Base-by-base conservation (phyloP, 2,329 filamentous ascomycete species). In the Trichoderma simmonsii region DNA sequence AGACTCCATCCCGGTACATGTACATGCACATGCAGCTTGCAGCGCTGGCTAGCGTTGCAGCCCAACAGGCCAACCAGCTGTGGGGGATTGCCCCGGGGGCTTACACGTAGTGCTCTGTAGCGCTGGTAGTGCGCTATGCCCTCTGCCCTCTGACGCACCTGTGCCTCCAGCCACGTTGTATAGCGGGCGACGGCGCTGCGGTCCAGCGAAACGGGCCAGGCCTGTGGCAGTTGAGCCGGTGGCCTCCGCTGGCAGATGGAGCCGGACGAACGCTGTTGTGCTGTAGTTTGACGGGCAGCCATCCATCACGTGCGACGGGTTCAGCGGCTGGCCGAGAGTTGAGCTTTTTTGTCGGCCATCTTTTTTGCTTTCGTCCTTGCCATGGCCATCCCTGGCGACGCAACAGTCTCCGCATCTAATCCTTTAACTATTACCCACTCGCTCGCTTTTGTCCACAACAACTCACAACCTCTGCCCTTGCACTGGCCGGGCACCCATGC, bases 401-500 rank as follows among this genome's bases (percentile, higher is more conserved):
- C 68, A 56, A 64, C 68, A 18, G 70, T 66, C 70, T 71, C 70
- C 70, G 70, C 65, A 72, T 72, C 57, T 60, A 15, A 60, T 60
- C 71, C 66, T 63, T 70, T 62, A 60, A 70, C 36, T 39, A 51
- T 60, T 70, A 70, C 66, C 66, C 64, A 69, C 65, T 70, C 65
- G n/a, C 65, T 60, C 28, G 26, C 60, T 60, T 48, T 43, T 56
- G 18, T 54, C 28, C 24, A 61, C 61, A 71, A 65, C 68, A 66
- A 73, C 61, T 60, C 67, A 66, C 67, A 66, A 39, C 71, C 36
- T 63, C 62, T 73, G 71, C 71, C 72, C 68, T 69, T 61, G 73
- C 72, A 71, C 30, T 56, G 54, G 68, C 68, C 69, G 72, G 69
- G 72, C 69, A 67, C 73, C 72, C 68, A 72, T 71, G 72, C 71